Base-by-base conservation (phyloP, 2,329 filamentous ascomycete species). In the Beauveria rudraprayagi region DNA sequence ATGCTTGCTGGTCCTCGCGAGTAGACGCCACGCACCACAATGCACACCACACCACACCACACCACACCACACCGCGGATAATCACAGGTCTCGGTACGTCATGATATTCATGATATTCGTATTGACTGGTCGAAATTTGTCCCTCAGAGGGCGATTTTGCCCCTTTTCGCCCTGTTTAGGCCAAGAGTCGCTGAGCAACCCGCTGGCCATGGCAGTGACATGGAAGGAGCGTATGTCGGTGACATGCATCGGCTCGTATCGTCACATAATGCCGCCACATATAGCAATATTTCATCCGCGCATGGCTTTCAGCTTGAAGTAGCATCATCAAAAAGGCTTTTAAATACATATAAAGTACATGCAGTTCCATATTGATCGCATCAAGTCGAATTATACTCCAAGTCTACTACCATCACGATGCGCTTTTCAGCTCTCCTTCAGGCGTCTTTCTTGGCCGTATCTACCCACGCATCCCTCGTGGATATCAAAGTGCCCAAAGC, bases 401-500 rank as follows among this genome's bases (percentile, higher is more conserved):
- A 8, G 3, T 47, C 43, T 41, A 7, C 37, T 37, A 52, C 24
- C 14, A 37, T 34, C 47, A 44, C 16, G 24, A 59, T 59, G 56
- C 56, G 56, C n/a, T 37, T 59, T 19, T 51, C 47, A 17, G 8
- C 37, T 26, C 30, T 52, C 17, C 37, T 59, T 2, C 30, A n/a
- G 47, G 56, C 56, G 17, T 44, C 56, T 22, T 11, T 52, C 10
- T n/a, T 52, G 8, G 56, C 56, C 16, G 56, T 24, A 17, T 58
- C 37, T 43, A n/a, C 37, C 1, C 56, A 59, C 16, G 56, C 56
- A n/a, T 30, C 56, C 16, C 56, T 59, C 8, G 56, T 59, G 24
- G 30, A 40, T 34, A 59, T 59, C 47, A 59, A 59, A 26, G 56
- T 59, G n/a, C 56, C 56, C 47, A 51, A 8, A 17, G 56, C 46